Evolutionary conservation across 768 basidiomycete genomes (phyloP), one percentile per base, ranked within the genome.

Genomic region (Boletus sp.): DNA sequence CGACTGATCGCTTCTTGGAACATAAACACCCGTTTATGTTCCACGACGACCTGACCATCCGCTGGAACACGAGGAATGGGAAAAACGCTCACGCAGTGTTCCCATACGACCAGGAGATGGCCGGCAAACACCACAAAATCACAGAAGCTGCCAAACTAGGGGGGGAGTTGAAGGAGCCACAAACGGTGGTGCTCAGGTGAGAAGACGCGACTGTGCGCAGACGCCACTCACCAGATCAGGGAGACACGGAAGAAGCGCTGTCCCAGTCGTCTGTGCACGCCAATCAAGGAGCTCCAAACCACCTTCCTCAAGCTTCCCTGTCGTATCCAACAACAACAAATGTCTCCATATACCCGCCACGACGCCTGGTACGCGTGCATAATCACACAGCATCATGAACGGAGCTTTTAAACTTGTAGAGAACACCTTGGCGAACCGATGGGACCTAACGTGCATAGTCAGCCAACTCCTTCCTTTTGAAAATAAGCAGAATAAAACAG

Each of bases 251-350:
- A 71, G 65, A n/a, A 69, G 49, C 1, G 56, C 67, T 7, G 62
- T 59, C 17, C 67, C 67, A 0, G 60, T 55, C 21, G 62, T 65
- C 21, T 47, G 57, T 4, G 60, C 62, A 15, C 39, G 62, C 69
- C 67, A 69, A 44, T 69, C 57, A 10, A 69, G 55, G 15, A 69
- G 58, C 35, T 71, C 67, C n/a, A 69, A 30, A 11, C 67, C 65
- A 9, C 62, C 64, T 1, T 35, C 56, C 4, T 33, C 64, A 1
- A 17, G 46, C 37, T 62, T 58, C 23, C 25, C 34, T 3, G 59
- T 64, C 25, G 62, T 63, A n/a, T 69, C 69, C 15, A 69, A 27
- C 33, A 69, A 14, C 30, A 69, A 46, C 8, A 69, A 11, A 37
- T 69, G 62, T 10, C 47, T 19, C 52, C 62, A 69, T 7, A 69